Conservation (phyloP, 2,329 filamentous ascomycete species). For the Ophiostoma ips region DNA sequence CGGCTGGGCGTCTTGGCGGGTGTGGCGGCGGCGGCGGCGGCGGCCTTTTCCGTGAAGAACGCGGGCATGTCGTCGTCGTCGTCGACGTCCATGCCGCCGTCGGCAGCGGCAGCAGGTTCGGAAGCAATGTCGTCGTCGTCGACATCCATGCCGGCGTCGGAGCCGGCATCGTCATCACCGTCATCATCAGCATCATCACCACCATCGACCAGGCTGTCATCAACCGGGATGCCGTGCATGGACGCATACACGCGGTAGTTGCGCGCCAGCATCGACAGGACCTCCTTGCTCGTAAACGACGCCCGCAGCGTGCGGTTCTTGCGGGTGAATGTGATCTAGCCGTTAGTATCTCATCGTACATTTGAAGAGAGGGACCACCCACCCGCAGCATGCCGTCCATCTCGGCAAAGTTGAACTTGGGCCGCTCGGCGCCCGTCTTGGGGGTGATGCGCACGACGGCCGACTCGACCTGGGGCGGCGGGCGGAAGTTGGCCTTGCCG, state of each 20-base stretch:
- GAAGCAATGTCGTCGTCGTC: slow-evolving; percentile 29
- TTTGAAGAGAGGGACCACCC: no score
- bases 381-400: slow-evolving; percentile 74
- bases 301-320: slow-evolving; percentile 85
- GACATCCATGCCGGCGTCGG: slow-evolving; percentile 28
- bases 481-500: slow-evolving; percentile 81
- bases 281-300: slow-evolving; percentile 62
- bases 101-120: slow-evolving; percentile 28
- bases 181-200: slow-evolving; percentile 26
- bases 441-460: slow-evolving; percentile 83
- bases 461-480: slow-evolving; percentile 82
- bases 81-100: slow-evolving; percentile 40
- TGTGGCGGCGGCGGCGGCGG: slow-evolving; percentile 22
- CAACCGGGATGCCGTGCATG: slow-evolving; percentile 65
- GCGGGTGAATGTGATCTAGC: slow-evolving; percentile 54
- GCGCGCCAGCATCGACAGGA: slow-evolving; percentile 67
- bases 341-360: slow-evolving; percentile 21
- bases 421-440: slow-evolving; percentile 61
- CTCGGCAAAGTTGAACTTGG: slow-evolving; percentile 84
- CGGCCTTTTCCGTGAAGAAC: slow-evolving; percentile 58
- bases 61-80: slow-evolving; percentile 70
- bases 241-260: slow-evolving; percentile 90
- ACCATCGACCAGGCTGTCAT: slow-evolving; percentile 43
- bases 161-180: slow-evolving; percentile 35
- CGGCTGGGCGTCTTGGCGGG: slow-evolving; percentile 48